Evolutionary conservation across 1,139 yeast genomes (phyloP).

Genomic region (Candida tetrigidarum): DNA sequence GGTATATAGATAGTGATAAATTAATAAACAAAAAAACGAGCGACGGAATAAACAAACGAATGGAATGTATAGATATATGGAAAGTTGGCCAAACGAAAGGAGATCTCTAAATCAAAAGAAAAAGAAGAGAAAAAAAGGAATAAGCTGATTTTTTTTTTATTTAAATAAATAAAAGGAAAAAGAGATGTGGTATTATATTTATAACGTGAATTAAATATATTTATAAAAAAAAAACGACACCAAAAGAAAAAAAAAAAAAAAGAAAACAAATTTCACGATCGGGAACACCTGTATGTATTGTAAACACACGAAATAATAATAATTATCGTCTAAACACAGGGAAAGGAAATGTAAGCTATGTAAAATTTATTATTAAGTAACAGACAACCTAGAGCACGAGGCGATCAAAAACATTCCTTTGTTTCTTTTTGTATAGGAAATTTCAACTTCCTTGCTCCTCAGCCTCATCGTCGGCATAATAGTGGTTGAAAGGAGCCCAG

Average conservation of each 20-base stretch:
- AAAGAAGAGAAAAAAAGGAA: conserved; percentile 4
- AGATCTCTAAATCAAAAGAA: too few species aligned
- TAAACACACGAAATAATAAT: background rate
- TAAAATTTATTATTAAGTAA: too few species aligned
- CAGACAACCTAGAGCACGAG: background rate
- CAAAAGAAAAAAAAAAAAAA: conserved; percentile 6
- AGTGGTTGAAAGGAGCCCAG: too few species aligned
- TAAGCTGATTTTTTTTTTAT: background rate
- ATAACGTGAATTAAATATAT: background rate
- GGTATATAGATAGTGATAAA: background rate
- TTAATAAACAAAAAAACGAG: background rate
- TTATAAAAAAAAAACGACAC: conserved; percentile 4
- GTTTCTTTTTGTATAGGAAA: background rate
- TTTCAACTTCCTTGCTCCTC: background rate
- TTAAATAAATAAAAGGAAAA: background rate
- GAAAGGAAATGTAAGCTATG: background rate
- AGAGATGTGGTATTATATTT: conserved; percentile 1
- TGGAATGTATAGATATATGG: too few species aligned
- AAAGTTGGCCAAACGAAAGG: too few species aligned
- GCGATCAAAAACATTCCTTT: background rate
- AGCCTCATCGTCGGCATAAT: too few species aligned
- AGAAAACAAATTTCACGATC: conserved; percentile 7
- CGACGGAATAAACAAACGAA: background rate
- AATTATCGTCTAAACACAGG: background rate
- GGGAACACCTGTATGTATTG: too few species aligned